A percentile compares a stretch with the other conserved stretches of the same genome.
Conservation (phyloP, 139 green algal genomes). For the Micractinium conductrix region DNA sequence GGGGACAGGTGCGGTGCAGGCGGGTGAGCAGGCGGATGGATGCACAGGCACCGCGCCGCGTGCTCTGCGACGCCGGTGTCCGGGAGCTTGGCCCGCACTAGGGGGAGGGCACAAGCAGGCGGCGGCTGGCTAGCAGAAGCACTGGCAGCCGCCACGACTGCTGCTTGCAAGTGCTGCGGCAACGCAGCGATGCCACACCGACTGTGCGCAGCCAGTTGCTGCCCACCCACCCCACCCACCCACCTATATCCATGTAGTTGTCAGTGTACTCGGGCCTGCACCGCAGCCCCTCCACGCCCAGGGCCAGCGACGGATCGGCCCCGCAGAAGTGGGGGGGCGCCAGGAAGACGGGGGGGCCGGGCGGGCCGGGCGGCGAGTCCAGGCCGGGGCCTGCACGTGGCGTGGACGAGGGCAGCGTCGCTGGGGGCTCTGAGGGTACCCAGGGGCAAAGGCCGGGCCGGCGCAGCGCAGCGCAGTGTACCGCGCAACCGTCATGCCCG, state of each 20-base stretch:
- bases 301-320: constrained; percentile 36
- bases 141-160: no score
- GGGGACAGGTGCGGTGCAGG: not conserved
- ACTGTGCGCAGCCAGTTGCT: not conserved
- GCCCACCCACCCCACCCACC: constrained; percentile 13
- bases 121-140: no score
- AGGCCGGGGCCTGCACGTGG: no score
- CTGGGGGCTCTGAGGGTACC: no score
- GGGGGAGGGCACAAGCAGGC: not conserved
- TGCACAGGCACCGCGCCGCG: not conserved
- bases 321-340: constrained; percentile 52
- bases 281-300: constrained; percentile 39
- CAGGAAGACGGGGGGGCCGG: constrained; percentile 51
- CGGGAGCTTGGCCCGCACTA: no score
- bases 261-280: constrained; percentile 36
- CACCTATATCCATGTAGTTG: constrained; percentile 48
- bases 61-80: not conserved
- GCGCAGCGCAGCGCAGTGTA: no score
- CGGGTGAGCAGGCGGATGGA: not conserved
- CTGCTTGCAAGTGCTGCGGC: no score
- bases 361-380: not conserved
- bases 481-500: no score
- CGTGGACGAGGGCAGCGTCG: no score
- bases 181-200: no score
- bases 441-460: no score